phyloP scores from a whole-genome alignment of 2,329 filamentous ascomycete species.

The Neoarthrinium moseri region DNA sequence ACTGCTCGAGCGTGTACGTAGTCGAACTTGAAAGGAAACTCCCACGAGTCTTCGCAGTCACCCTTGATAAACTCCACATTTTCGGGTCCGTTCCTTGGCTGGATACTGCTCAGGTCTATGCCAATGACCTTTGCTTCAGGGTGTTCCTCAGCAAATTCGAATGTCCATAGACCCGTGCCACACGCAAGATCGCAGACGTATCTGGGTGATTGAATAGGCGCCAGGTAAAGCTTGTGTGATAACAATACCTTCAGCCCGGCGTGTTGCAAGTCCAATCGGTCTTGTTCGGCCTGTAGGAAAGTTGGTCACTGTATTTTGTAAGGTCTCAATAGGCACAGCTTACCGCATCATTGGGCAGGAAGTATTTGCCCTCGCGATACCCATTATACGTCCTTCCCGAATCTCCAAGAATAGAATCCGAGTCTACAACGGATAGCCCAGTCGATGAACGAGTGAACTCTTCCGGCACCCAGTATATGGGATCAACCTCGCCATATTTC shows the following conservation, averaged over 20 bases:
- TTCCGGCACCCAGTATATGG: not conserved
- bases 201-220: conserved; percentile 3
- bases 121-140: conserved; percentile 7
- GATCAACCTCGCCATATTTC: not conserved
- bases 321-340: not conserved
- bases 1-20: conserved; percentile 8
- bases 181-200: conserved; percentile 11
- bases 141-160: conserved; percentile 2
- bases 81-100: conserved; percentile 1
- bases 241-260: conserved; percentile 4
- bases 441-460: conserved; percentile 3
- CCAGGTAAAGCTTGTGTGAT: not conserved
- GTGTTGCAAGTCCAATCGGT: conserved; percentile 11
- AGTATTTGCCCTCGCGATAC: conserved; percentile 4
- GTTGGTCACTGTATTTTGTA: conserved; percentile 1
- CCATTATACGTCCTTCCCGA: conserved; percentile 1
- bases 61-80: conserved; percentile 9
- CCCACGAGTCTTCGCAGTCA: conserved; percentile 9
- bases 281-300: conserved; percentile 8
- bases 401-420: not conserved
- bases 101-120: conserved; percentile 9
- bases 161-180: conserved; percentile 9
- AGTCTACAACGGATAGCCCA: conserved; percentile 1
- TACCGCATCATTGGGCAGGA: conserved; percentile 1
- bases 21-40: conserved; percentile 7